A percentile compares a stretch with the other conserved stretches of the same genome.
Evolutionary conservation across 768 basidiomycete species (phyloP).

Genomic region (Boletus speciosus): DNA sequence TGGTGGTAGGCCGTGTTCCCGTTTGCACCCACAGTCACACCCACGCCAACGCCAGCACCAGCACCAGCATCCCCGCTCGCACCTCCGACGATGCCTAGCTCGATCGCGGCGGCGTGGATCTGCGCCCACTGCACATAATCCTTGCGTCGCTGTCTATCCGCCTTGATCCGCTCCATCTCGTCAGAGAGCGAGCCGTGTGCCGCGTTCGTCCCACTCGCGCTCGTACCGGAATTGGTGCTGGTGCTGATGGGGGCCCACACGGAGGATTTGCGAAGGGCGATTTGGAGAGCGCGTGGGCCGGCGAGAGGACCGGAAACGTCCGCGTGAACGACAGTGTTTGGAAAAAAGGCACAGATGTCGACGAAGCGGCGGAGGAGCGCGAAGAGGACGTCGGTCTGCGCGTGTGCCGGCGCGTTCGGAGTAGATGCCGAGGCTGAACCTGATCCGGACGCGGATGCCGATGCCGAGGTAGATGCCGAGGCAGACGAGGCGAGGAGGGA

Average conservation of each 20-base stretch:
- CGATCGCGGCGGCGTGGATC: constrained; percentile 61
- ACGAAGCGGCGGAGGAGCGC: constrained; percentile 44
- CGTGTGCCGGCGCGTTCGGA: not conserved
- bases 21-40: not conserved
- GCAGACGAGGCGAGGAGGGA: constrained; percentile 20
- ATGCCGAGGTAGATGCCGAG: constrained; percentile 31
- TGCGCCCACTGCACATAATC: constrained; percentile 67
- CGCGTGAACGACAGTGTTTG: constrained; percentile 47
- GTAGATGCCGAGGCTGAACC: constrained; percentile 33
- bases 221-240: not conserved
- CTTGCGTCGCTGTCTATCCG: constrained; percentile 56
- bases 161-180: constrained; percentile 61
- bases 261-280: constrained; percentile 54
- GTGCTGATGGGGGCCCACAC: constrained; percentile 44
- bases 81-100: constrained; percentile 46
- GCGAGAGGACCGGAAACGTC: constrained; percentile 53
- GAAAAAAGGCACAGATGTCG: constrained; percentile 51
- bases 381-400: constrained; percentile 10
- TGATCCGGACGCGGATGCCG: constrained; percentile 31
- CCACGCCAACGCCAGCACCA: not conserved
- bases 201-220: not conserved
- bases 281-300: constrained; percentile 55
- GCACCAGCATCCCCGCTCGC: not conserved
- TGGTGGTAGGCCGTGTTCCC: constrained; percentile 24
- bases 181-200: constrained; percentile 42